Evolutionary conservation across 140 eudicot genomes (phyloP).

Genomic region (Erigeron philadelphicus): DNA sequence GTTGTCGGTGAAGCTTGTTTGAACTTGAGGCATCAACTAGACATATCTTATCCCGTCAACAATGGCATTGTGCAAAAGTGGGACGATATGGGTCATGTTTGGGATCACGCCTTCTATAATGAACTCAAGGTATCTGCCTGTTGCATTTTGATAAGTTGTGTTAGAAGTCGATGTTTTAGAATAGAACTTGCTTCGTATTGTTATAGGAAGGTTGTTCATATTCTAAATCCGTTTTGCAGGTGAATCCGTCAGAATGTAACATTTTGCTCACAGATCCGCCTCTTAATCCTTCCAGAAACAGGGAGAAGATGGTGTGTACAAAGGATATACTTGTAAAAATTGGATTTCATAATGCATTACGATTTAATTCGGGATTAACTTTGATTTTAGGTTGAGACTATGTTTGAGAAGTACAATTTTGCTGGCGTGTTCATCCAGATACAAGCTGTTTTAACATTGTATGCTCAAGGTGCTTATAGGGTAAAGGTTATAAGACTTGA

Average conservation of each 20-base stretch:
- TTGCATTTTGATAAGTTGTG: slow-evolving; percentile 9
- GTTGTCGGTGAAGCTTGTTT: slow-evolving; percentile 87
- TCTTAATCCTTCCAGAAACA: slow-evolving; percentile 90
- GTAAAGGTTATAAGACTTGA: slow-evolving; percentile 37
- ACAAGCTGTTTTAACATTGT: slow-evolving; percentile 93
- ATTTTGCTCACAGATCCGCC: slow-evolving; percentile 96
- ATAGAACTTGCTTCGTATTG: neutral
- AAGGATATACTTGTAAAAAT: neutral
- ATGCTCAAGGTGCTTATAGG: slow-evolving; percentile 98
- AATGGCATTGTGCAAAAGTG: slow-evolving; percentile 94
- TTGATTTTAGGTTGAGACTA: slow-evolving; percentile 70
- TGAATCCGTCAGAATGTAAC: slow-evolving; percentile 89
- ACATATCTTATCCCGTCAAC: slow-evolving; percentile 87
- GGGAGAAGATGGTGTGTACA: slow-evolving; percentile 78
- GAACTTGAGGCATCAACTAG: slow-evolving; percentile 77
- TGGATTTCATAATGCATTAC: neutral
- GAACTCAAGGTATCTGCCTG: slow-evolving; percentile 68
- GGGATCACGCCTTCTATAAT: slow-evolving; percentile 90
- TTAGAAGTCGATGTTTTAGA: neutral
- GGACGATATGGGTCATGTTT: slow-evolving; percentile 95
- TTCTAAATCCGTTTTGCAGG: slow-evolving; percentile 32
- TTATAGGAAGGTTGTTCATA: neutral
- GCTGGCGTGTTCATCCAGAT: slow-evolving; percentile 96
- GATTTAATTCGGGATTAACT: slow-evolving; percentile 15
- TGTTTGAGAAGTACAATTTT: slow-evolving; percentile 97